phyloP scores from a whole-genome alignment of 148 eudicot species.

The Amaranthus palmeri region DNA sequence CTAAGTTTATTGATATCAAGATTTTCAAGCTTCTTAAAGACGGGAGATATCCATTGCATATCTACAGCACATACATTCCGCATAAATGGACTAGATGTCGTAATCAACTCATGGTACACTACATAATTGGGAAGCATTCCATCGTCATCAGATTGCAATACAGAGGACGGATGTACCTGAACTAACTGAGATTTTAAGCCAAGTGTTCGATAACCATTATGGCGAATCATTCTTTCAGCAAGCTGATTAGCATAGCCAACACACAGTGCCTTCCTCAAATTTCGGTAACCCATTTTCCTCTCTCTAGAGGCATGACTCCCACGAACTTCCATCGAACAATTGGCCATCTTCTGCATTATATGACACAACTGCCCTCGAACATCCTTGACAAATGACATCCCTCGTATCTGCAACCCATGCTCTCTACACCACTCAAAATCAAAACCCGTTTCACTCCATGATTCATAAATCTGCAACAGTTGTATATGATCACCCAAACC shows the following conservation, averaged over 20 bases:
- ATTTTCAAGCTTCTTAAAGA: slow-evolving; percentile 65
- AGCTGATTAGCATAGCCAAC: slow-evolving; percentile 92
- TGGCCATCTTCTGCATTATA: slow-evolving; percentile 85
- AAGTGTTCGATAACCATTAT: slow-evolving; percentile 84
- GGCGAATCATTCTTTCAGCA: slow-evolving; percentile 87
- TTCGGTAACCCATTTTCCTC: slow-evolving; percentile 48
- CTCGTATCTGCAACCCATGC: slow-evolving; percentile 83
- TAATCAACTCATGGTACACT: slow-evolving; percentile 81
- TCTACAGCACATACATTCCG: slow-evolving; percentile 77
- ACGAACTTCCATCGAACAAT: slow-evolving; percentile 64
- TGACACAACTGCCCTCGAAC: slow-evolving; percentile 86
- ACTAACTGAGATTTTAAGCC: slow-evolving; percentile 86
- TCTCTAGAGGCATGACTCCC: slow-evolving; percentile 53
- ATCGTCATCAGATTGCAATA: slow-evolving; percentile 80
- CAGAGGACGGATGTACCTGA: slow-evolving; percentile 97
- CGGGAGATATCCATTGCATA: slow-evolving; percentile 71
- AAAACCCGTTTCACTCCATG: slow-evolving; percentile 71
- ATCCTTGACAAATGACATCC: slow-evolving; percentile 91
- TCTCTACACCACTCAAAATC: slow-evolving; percentile 82
- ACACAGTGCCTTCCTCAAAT: slow-evolving; percentile 78
- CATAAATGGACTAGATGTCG: slow-evolving; percentile 89
- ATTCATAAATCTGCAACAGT: slow-evolving; percentile 78
- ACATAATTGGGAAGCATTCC: slow-evolving; percentile 93
- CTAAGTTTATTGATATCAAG: slow-evolving; percentile 63
- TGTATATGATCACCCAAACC: slow-evolving; percentile 97